A percentile compares a stretch with the other conserved stretches of the same genome.
phyloP scores from a whole-genome alignment of 495 filamentous ascomycete species.

The Aspergillus incahuasiensis region DNA sequence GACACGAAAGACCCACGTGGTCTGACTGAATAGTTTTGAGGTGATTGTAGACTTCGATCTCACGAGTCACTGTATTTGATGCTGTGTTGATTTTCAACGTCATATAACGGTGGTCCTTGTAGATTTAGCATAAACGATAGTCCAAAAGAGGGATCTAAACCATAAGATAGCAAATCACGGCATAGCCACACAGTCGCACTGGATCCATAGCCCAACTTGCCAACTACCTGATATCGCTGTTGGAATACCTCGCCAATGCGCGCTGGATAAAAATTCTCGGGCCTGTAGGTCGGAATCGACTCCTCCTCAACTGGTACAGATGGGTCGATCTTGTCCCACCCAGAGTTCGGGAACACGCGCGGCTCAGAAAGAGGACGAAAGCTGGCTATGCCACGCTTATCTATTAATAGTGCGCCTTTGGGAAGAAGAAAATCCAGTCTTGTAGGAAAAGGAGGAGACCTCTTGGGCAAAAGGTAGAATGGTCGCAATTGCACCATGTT shows the following conservation, averaged over 20 bases:
- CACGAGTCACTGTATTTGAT: constrained; percentile 19
- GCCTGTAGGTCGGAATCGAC: constrained; percentile 20
- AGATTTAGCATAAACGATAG: too few species aligned
- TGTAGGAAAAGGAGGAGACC: too few species aligned
- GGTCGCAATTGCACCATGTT: too few species aligned
- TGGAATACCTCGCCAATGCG: constrained; percentile 32
- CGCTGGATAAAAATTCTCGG: constrained; percentile 36
- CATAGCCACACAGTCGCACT: constrained; percentile 50
- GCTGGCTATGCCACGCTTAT: too few species aligned
- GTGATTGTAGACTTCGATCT: constrained; percentile 33
- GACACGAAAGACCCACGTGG: constrained; percentile 28
- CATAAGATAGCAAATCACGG: constrained; percentile 36
- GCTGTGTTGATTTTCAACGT: constrained; percentile 23
- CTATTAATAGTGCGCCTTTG: too few species aligned
- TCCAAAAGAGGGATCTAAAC: not conserved
- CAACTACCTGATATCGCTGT: constrained; percentile 36
- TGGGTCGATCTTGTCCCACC: constrained; percentile 17
- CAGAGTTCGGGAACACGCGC: constrained; percentile 16
- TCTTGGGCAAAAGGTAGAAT: too few species aligned
- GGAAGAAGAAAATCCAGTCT: too few species aligned
- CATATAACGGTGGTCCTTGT: too few species aligned
- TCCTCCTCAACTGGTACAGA: constrained; percentile 23
- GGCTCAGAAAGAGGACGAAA: not conserved
- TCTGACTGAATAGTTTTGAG: constrained; percentile 19
- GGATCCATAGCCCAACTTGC: constrained; percentile 46